These are phyloP conservation scores for Irpex sp. DNA, from an alignment of 1,284 basidiomycete species.

Conservation along the genomic window DNA sequence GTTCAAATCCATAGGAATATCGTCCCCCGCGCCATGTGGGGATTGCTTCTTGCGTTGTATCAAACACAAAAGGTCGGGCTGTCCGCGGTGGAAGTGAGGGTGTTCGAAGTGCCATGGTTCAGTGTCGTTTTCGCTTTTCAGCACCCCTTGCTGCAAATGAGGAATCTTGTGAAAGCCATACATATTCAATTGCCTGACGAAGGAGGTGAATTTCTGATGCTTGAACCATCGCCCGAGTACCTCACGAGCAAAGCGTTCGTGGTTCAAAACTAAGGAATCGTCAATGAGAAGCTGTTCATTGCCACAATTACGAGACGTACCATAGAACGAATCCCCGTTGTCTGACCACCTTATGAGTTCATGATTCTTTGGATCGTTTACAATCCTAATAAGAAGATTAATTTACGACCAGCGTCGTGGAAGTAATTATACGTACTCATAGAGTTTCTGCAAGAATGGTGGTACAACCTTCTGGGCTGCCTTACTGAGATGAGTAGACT, in stretches of 20 bases:
- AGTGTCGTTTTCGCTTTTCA: constrained; percentile 77
- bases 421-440: constrained; percentile 51
- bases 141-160: constrained; percentile 92
- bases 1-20: constrained; percentile 21
- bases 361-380: constrained; percentile 81
- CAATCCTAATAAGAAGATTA: constrained; percentile 61
- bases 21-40: constrained; percentile 26
- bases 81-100: constrained; percentile 84
- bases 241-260: constrained; percentile 90
- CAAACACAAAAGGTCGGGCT: constrained; percentile 86
- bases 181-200: constrained; percentile 97
- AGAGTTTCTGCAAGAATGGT: constrained; percentile 91
- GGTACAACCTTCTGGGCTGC: constrained; percentile 63
- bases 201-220: constrained; percentile 91
- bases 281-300: background rate
- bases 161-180: constrained; percentile 96
- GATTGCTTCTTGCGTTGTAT: constrained; percentile 79
- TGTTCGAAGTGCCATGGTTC: constrained; percentile 96
- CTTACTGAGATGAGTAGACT: constrained; percentile 44
- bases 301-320: constrained; percentile 22
- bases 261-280: constrained; percentile 67
- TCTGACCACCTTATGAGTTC: constrained; percentile 90
- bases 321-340: constrained; percentile 68
- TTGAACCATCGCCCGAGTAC: constrained; percentile 95
- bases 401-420: constrained; percentile 7